These are phyloP conservation scores for Umbilicus rupestris DNA, from an alignment of 164 flowering plant species.

Conservation along the genomic window DNA sequence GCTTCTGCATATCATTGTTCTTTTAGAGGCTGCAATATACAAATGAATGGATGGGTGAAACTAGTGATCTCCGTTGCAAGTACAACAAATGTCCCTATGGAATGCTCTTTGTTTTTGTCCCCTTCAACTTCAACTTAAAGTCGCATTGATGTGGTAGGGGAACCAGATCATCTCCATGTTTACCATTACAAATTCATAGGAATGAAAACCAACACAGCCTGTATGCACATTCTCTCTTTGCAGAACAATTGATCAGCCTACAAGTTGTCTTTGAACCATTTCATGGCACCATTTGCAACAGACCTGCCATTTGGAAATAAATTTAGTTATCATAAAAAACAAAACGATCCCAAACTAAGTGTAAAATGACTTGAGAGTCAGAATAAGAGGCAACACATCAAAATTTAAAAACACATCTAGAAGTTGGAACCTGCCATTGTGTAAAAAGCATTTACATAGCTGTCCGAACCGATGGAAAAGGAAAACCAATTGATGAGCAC, in stretches of 20 bases:
- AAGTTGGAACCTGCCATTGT: neutral
- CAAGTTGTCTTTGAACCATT: constrained; percentile 78
- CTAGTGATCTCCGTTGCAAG: neutral
- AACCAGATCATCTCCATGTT: neutral
- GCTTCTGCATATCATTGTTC: too few relatives aligned
- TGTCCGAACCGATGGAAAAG: too few relatives aligned
- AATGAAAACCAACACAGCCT: neutral
- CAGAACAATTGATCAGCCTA: constrained; percentile 17
- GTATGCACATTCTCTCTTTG: constrained; percentile 5
- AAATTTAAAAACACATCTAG: neutral
- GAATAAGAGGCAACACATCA: neutral
- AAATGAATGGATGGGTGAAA: neutral
- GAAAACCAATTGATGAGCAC: too few relatives aligned
- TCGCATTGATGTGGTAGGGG: neutral
- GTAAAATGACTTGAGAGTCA: neutral
- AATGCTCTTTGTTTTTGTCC: neutral
- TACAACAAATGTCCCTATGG: neutral
- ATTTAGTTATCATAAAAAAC: neutral
- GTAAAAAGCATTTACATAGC: neutral
- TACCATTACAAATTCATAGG: neutral
- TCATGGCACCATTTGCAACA: constrained; percentile 67
- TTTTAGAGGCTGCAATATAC: neutral
- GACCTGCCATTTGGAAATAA: constrained; percentile 44
- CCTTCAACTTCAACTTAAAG: neutral
- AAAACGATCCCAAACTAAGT: neutral